Base-by-base conservation (phyloP, 192 early-diverging fungal species). In the Entophlyctis helioformis region DNA sequence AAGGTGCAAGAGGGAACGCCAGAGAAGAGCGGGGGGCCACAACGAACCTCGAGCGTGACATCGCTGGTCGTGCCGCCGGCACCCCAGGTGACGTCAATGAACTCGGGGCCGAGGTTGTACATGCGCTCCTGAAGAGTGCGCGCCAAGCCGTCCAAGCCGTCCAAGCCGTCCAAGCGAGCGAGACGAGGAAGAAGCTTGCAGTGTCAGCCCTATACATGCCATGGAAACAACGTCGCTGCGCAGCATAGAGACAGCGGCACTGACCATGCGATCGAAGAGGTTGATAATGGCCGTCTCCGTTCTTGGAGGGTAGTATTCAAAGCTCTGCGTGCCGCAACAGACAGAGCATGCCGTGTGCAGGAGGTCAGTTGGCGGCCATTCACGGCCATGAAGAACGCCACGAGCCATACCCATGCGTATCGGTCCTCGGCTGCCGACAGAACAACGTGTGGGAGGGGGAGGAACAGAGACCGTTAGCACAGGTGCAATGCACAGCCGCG, bases 281-380 rank as follows among this genome's bases (percentile, higher is more conserved):
- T 97, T 97, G 63, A 81, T 78, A 50, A 97, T 86, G 52, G 91
- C 93, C 67, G 86, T 50, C 38, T 83, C 78, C n/a, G 96, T 98
- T 65, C 93, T 98, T 36, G 96, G 96, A 26, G 96, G 93, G 52
- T 96, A 98, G 68, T 85, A 98, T 68, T 98, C 96, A 51, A 98
- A 89, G 25, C 62, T 95, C 74, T 62, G 40, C 25, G 43, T 7
- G 18, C 40, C 33, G 26, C 2, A 29, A 11, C 7, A 36, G 36
- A 32, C 10, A 42, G 3, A 38, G 10, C 15, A 38, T 12, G 35
- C 1, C 10, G 13, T 39, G 33, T 48, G 33, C 3, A 10, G n/a
- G 26, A n/a, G 13, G 31, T 10, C 12, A 1, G 8, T 15, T 12
- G 31, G 11, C 23, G n/a, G 3, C 16, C n/a, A 21, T 23, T 23